phyloP scores from a whole-genome alignment of 257 asterid genomes.

The Gardenia jasminoides region DNA sequence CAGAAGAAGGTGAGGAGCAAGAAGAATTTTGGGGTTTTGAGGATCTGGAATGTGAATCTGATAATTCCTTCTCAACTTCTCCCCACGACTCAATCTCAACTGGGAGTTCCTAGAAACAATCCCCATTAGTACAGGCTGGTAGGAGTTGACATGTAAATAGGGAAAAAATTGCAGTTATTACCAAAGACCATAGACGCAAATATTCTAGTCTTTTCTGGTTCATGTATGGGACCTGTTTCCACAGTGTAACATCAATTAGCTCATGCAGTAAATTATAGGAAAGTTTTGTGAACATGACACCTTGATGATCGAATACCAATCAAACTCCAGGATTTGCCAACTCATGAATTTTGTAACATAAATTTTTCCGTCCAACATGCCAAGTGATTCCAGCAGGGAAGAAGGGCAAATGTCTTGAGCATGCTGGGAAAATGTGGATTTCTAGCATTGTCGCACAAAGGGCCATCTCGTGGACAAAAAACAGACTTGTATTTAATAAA shows the following conservation, averaged over 20 bases:
- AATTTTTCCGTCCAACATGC: conserved; percentile 9
- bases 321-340: conserved; percentile 1
- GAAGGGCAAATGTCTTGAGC: conserved; percentile 8
- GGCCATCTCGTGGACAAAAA: not conserved
- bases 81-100: conserved; percentile 49
- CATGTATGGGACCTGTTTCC: not conserved
- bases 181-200: not conserved
- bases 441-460: not conserved
- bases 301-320: not conserved
- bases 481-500: not conserved
- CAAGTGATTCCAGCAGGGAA: conserved; percentile 16
- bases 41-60: conserved; percentile 82
- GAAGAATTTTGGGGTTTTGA: conserved; percentile 85
- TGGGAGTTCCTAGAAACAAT: conserved; percentile 38
- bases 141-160: conserved; percentile 10
- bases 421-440: conserved; percentile 5
- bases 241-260: not conserved
- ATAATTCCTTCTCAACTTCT: conserved; percentile 56
- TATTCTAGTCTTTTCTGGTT: not conserved
- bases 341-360: not conserved
- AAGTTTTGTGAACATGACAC: conserved; percentile 2
- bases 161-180: not conserved
- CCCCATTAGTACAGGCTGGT: too few relatives aligned
- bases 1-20: conserved; percentile 61
- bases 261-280: conserved; percentile 3